Conservation (phyloP, 164 flowering plant species). For the Saururus chinensis region DNA sequence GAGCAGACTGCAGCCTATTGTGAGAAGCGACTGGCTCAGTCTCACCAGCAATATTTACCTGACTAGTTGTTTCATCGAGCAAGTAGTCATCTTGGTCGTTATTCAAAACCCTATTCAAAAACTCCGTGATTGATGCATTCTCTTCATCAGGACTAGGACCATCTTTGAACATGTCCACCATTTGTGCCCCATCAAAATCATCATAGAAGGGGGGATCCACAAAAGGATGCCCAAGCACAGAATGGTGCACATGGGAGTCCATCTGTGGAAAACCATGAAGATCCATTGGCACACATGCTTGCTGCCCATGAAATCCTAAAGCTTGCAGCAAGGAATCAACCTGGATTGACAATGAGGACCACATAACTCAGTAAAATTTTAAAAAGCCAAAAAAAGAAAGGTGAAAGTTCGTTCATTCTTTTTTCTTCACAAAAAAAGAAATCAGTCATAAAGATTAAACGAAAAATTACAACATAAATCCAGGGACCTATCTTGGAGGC, state of each 20-base stretch:
- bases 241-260: conserved; percentile 10
- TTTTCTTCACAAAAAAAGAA: no score
- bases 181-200: conserved; percentile 11
- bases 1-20: neutral
- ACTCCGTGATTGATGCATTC: conserved; percentile 15
- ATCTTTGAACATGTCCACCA: conserved; percentile 13
- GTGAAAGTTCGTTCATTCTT: neutral
- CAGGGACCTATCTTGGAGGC: no score
- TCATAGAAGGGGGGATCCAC: conserved; percentile 15
- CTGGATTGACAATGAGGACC: conserved; percentile 6
- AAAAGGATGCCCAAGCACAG: conserved; percentile 17
- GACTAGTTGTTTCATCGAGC: conserved; percentile 7
- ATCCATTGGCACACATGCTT: conserved; percentile 11
- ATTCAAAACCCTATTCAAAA: conserved; percentile 26
- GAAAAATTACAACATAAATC: no score
- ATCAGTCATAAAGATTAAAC: no score
- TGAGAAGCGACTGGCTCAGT: neutral
- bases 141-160: conserved; percentile 27
- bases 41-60: neutral
- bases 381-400: neutral
- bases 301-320: conserved; percentile 3
- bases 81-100: conserved; percentile 18
- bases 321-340: conserved; percentile 10
- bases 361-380: neutral
- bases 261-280: conserved; percentile 16